Percentiles rank a stretch among this genome's conserved stretches.
Conservation (phyloP, 2,329 filamentous ascomycete genomes). For the Pestalotiopsis sp. region DNA sequence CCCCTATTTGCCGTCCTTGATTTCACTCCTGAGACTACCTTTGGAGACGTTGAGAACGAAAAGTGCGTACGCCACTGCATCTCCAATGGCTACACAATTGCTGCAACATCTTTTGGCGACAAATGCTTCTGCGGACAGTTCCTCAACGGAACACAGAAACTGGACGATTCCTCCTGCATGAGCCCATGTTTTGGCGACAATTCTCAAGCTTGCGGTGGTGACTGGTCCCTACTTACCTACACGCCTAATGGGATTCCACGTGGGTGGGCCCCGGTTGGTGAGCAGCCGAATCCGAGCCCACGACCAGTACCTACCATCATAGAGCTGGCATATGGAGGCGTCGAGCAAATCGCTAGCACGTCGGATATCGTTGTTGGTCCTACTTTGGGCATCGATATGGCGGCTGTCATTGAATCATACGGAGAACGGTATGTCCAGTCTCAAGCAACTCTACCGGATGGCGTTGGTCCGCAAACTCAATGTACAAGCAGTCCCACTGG, state of each 20-base stretch:
- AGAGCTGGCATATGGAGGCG: constrained; percentile 26
- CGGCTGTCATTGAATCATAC: constrained; percentile 21
- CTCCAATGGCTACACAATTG: constrained; percentile 43
- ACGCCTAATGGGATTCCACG: constrained; percentile 37
- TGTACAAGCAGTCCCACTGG: constrained; percentile 15
- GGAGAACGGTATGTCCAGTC: constrained; percentile 25
- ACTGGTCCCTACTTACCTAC: constrained; percentile 48
- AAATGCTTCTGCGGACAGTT: constrained; percentile 51
- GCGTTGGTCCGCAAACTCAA: constrained; percentile 12
- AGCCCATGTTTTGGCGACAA: constrained; percentile 53
- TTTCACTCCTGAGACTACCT: constrained; percentile 15
- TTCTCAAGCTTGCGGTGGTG: constrained; percentile 53
- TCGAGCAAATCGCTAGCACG: constrained; percentile 27
- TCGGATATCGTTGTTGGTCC: constrained; percentile 26
- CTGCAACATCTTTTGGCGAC: constrained; percentile 51
- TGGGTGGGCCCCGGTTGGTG: constrained; percentile 32
- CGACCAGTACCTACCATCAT: constrained; percentile 25
- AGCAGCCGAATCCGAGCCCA: constrained; percentile 27
- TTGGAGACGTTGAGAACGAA: constrained; percentile 28
- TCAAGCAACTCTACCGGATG: constrained; percentile 25
- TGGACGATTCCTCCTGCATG: constrained; percentile 48
- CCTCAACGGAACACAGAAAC: constrained; percentile 38
- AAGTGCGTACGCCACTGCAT: constrained; percentile 52
- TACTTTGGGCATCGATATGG: constrained; percentile 20
- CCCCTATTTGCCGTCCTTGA: constrained; percentile 24